Evolutionary conservation across 2,329 filamentous ascomycete genomes (phyloP).

Genomic region (Aspergillus pseudoviridinutans): DNA sequence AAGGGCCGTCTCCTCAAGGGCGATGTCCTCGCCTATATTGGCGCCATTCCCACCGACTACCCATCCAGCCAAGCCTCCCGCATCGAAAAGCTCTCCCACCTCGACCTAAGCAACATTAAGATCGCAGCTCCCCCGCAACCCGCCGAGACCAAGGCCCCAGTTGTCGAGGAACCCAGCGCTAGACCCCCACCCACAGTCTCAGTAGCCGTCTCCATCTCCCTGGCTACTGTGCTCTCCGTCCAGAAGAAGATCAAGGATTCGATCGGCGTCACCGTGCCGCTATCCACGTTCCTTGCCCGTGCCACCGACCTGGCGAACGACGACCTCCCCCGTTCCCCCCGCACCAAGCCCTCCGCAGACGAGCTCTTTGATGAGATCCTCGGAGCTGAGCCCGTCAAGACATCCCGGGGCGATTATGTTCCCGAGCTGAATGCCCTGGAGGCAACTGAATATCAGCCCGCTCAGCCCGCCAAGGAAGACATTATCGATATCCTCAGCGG

Average conservation of each 20-base stretch:
- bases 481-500: conserved; percentile 77
- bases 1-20: conserved; percentile 88
- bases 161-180: conserved; percentile 23
- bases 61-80: conserved; percentile 67
- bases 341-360: conserved; percentile 64
- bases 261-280: conserved; percentile 74
- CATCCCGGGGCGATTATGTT: conserved; percentile 60
- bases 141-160: conserved; percentile 32
- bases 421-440: conserved; percentile 64
- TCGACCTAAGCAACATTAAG: conserved; percentile 96
- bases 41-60: conserved; percentile 67
- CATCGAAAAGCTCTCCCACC: conserved; percentile 71
- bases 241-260: conserved; percentile 75
- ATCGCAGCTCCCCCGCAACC: conserved; percentile 50
- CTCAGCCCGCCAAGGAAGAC: conserved; percentile 56
- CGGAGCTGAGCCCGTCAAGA: conserved; percentile 48
- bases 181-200: conserved; percentile 28
- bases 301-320: conserved; percentile 87
- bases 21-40: conserved; percentile 86
- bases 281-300: conserved; percentile 81
- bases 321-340: conserved; percentile 66
- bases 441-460: conserved; percentile 27
- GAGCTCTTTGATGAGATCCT: conserved; percentile 89
- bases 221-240: conserved; percentile 72
- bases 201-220: conserved; percentile 70